Evolutionary conservation across 2,329 filamentous ascomycete species (phyloP).

Genomic region (Phoma herbarum): DNA sequence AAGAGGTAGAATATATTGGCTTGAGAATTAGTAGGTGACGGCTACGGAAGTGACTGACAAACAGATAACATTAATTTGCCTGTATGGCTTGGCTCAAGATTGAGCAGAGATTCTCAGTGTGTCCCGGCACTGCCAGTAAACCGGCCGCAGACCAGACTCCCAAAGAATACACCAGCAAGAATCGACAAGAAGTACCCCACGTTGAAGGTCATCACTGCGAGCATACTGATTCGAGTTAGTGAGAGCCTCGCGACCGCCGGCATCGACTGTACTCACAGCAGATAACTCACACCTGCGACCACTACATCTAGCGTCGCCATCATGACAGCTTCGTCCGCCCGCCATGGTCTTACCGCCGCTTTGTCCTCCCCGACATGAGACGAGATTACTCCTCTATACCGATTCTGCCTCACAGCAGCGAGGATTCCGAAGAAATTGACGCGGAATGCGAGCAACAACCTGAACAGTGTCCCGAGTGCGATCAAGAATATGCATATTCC

Average conservation of each 20-base stretch:
- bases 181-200: constrained; percentile 82
- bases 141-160: constrained; percentile 79
- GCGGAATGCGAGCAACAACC: constrained; percentile 74
- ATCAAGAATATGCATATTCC: constrained; percentile 92
- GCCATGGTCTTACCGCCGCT: constrained; percentile 71
- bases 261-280: constrained; percentile 71
- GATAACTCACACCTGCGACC: constrained; percentile 78
- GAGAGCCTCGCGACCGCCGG: neutral
- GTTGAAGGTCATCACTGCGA: constrained; percentile 89
- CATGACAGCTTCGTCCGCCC: constrained; percentile 78
- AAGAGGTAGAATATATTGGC: too few species aligned
- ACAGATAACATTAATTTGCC: neutral
- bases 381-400: constrained; percentile 79
- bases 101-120: neutral
- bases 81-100: neutral
- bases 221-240: constrained; percentile 68
- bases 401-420: constrained; percentile 61
- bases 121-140: constrained; percentile 52
- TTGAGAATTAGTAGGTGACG: too few species aligned
- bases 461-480: constrained; percentile 72
- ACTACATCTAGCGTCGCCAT: constrained; percentile 73
- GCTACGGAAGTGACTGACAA: neutral
- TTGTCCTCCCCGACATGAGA: constrained; percentile 40
- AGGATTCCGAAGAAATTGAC: constrained; percentile 59
- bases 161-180: constrained; percentile 77